Conservation (phyloP, 2,329 filamentous ascomycete genomes). For the Cercospora sojina region DNA sequence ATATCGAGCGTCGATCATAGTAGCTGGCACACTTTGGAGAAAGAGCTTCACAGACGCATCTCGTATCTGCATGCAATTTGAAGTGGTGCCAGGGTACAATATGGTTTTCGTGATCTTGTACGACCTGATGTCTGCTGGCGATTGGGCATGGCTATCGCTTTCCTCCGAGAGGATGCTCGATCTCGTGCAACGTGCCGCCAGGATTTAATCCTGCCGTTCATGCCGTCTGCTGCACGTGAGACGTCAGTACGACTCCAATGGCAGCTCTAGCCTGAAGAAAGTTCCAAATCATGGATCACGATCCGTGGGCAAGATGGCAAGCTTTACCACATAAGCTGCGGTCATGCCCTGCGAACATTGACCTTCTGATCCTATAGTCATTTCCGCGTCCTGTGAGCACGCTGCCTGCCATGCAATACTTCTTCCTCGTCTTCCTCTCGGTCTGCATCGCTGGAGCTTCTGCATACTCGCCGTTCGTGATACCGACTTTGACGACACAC, state of each 20-base stretch:
- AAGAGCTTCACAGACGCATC: not conserved
- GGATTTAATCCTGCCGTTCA: not conserved
- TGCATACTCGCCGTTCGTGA: constrained; percentile 14
- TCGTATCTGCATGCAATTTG: not conserved
- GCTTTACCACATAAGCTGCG: not conserved
- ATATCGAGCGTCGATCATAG: not conserved
- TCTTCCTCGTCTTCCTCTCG: not conserved
- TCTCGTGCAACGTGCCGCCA: constrained; percentile 1
- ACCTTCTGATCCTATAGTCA: not conserved
- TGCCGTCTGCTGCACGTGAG: not conserved
- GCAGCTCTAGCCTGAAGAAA: not conserved
- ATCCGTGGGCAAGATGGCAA: not conserved
- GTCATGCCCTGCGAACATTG: not conserved
- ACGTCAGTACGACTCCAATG: not conserved
- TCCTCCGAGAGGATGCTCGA: constrained; percentile 1
- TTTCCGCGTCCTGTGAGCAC: not conserved
- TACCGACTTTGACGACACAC: constrained; percentile 25
- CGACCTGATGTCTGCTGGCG: not conserved
- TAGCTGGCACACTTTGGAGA: not conserved
- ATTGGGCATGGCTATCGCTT: constrained; percentile 5
- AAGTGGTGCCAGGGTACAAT: not conserved
- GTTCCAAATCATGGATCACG: not conserved
- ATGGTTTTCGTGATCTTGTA: not conserved
- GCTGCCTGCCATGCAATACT: not conserved
- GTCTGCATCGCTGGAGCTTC: not conserved